Evolutionary conservation across 139 green algal species (phyloP).

Genomic region (Chlamydomonas applanata): DNA sequence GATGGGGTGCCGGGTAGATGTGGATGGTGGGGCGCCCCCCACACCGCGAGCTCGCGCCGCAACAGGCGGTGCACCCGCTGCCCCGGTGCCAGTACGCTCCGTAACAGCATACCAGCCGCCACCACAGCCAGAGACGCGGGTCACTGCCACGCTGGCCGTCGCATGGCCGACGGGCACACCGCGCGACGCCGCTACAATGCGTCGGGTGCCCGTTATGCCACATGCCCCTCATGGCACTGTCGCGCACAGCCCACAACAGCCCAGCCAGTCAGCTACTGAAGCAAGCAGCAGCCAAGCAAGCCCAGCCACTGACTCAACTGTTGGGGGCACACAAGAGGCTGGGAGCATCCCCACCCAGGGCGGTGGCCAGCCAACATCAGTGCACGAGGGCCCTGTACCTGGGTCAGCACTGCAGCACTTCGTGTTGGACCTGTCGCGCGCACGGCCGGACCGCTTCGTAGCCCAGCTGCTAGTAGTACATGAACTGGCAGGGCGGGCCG

Average conservation of each 20-base stretch:
- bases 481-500: constrained; percentile 4
- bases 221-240: no score
- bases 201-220: no score
- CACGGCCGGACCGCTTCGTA: constrained; percentile 3
- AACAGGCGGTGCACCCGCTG: neutral
- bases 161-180: no score
- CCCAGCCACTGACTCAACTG: neutral
- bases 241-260: no score
- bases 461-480: constrained; percentile 18
- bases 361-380: neutral
- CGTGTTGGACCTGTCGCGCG: constrained; percentile 6
- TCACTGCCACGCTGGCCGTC: no score
- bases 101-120: no score
- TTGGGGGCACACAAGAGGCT: neutral
- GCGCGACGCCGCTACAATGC: no score
- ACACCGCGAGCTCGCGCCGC: neutral
- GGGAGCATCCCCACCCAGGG: neutral
- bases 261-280: no score
- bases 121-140: no score
- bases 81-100: no score
- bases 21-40: constrained; percentile 6
- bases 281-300: no score
- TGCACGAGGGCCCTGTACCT: neutral
- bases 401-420: neutral
- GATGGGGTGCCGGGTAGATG: neutral